Evolutionary conservation across 345 rosid genomes (phyloP), one percentile per base, ranked within the genome.

Genomic region (Melaleuca alternifolia): DNA sequence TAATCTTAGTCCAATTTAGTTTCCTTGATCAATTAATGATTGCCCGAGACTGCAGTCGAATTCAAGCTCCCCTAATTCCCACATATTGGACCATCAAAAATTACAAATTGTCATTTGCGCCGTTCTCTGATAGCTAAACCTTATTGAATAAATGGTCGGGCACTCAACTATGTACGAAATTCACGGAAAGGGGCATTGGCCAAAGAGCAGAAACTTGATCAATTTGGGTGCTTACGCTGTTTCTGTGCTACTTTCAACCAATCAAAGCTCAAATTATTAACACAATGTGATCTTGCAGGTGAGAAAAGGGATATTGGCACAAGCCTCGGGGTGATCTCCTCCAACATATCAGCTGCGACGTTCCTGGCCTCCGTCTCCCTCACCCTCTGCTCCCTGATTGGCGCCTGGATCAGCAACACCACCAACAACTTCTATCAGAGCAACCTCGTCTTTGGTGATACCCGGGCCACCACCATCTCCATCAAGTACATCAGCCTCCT

Each of bases 331-430:
- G 98, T 95, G 37, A 89, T 95, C 21, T 87, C 92, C 2, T 89
- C 93, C 44, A 95, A 94, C 89, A 90, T 88, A 50, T 92, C 98
- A 33, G 94, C 98, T 30, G 93, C 98, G 87, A 95, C 98, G 1
- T 95, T 89, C 89, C 88, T 95, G 56, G 91, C 92, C 8, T 89
- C 98, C n/a, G 87, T 95, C 76, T 92, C 96, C 85, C 90, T 96
- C 54, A 93, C 98, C 7, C 86, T 96, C 41, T 88, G 98, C 88
- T 96, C 98, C 86, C 91, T 96, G 0, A 94, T 96, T 51, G 99
- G 98, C 50, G 96, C 96, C 8, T 96, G 97, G 99, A 93, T 96
- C 13, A 95, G 97, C 51, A 91, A 90, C 56, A 90, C 94, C 18
- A 85, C 92, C 11, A 88, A 90, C 71, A 91, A 89, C 24, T 84